These are phyloP conservation scores for Oleoguttula mirabilis DNA, from an alignment of 495 filamentous ascomycete genomes.

Conservation along the genomic window DNA sequence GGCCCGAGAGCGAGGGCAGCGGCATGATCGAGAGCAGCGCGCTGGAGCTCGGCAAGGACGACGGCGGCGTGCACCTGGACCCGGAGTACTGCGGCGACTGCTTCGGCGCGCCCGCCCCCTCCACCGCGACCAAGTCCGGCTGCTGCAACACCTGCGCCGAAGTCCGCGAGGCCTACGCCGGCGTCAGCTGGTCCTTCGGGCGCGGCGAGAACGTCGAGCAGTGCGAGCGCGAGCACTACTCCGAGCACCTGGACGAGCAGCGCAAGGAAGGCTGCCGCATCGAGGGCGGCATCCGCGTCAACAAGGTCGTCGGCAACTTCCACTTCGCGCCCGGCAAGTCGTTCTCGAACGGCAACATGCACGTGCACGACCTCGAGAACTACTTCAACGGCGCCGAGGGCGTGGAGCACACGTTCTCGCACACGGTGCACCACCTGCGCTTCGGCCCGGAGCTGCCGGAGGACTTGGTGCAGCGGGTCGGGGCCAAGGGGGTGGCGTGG, in stretches of 20 bases:
- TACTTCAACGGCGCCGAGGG: slow-evolving; percentile 50
- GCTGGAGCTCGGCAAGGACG: slow-evolving; percentile 46
- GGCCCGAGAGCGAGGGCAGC: slow-evolving; percentile 59
- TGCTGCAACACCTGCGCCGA: slow-evolving; percentile 98
- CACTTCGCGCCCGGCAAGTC: slow-evolving; percentile 91
- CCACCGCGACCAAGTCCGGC: slow-evolving; percentile 55
- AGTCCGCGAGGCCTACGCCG: slow-evolving; percentile 85
- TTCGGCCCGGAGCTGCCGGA: slow-evolving; percentile 90
- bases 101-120: slow-evolving; percentile 68
- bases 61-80: slow-evolving; percentile 66
- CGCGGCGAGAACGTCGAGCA: slow-evolving; percentile 87
- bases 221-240: slow-evolving; percentile 88
- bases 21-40: slow-evolving; percentile 61
- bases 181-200: slow-evolving; percentile 83
- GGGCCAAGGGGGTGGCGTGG: slow-evolving; percentile 49
- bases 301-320: slow-evolving; percentile 98
- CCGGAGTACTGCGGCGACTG: slow-evolving; percentile 89
- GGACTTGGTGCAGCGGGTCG: slow-evolving; percentile 50
- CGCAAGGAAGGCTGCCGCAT: slow-evolving; percentile 88
- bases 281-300: slow-evolving; percentile 83
- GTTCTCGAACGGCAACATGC: slow-evolving; percentile 89
- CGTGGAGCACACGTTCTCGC: slow-evolving; percentile 65
- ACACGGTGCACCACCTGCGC: slow-evolving; percentile 77
- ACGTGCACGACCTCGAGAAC: slow-evolving; percentile 92
- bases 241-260: slow-evolving; percentile 72